phyloP scores from a whole-genome alignment of 2,329 filamentous ascomycete genomes.

The Colletotrichum orbiculare region DNA sequence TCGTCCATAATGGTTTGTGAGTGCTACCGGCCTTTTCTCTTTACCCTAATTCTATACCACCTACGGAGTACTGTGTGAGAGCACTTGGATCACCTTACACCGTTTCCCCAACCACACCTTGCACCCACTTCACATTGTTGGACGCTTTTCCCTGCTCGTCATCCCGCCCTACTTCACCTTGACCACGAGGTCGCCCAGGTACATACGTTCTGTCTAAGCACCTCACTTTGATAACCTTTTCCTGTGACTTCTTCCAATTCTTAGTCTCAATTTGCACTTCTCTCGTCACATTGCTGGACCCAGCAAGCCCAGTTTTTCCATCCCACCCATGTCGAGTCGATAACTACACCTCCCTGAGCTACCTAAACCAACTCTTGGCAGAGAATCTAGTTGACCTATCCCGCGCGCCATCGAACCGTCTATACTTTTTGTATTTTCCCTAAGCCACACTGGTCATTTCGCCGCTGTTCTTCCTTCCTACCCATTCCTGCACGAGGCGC shows the following conservation, averaged over 20 bases:
- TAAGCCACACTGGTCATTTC: conserved; percentile 30
- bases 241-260: conserved; percentile 17
- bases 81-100: neutral
- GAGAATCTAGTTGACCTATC: neutral
- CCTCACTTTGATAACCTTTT: neutral
- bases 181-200: neutral
- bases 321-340: conserved; percentile 17
- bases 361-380: too few relatives aligned
- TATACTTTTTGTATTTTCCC: conserved; percentile 17
- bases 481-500: conserved; percentile 6
- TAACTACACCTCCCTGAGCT: conserved; percentile 24
- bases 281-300: neutral
- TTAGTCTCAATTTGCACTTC: neutral
- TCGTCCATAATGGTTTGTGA: conserved; percentile 35
- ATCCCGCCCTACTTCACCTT: neutral
- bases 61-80: too few relatives aligned
- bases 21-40: conserved; percentile 16
- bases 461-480: conserved; percentile 23
- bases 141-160: conserved; percentile 3
- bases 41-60: too few relatives aligned
- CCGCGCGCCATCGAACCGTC: conserved; percentile 11
- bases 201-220: neutral
- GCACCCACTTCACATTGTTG: neutral
- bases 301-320: conserved; percentile 24
- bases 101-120: neutral